phyloP scores from a whole-genome alignment of 768 basidiomycete genomes.

The Lyophyllum shimeji region DNA sequence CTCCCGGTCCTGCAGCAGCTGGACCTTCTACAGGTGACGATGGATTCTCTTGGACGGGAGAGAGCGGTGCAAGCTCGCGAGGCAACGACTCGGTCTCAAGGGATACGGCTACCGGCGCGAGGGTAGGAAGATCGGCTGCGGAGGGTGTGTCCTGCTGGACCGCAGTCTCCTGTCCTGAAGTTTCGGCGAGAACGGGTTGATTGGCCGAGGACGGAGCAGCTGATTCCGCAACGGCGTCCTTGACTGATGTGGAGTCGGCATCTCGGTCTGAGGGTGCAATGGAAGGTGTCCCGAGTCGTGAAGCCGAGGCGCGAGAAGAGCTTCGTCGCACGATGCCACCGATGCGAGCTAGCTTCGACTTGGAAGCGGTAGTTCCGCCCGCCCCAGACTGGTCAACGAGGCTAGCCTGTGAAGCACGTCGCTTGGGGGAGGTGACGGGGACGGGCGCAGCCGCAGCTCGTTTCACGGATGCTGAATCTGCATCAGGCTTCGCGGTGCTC shows the following conservation, averaged over 20 bases:
- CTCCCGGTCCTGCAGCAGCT: constrained; percentile 41
- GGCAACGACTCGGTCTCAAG: constrained; percentile 9
- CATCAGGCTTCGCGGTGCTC: background rate
- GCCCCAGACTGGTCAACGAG: background rate
- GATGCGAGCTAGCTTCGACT: background rate
- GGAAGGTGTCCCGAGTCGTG: constrained; percentile 31
- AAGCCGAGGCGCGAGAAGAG: constrained; percentile 30
- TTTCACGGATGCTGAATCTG: background rate
- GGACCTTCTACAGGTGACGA: constrained; percentile 40
- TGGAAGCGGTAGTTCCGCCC: background rate
- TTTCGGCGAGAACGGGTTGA: background rate
- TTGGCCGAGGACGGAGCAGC: background rate
- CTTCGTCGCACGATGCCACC: background rate
- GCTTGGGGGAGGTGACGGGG: background rate
- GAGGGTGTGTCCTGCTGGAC: no score
- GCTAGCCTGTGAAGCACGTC: background rate
- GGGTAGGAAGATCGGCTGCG: constrained; percentile 40
- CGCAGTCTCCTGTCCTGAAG: no score
- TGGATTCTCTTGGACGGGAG: constrained; percentile 26
- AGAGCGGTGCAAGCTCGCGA: background rate
- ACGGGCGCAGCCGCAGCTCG: no score
- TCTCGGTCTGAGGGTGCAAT: constrained; percentile 22
- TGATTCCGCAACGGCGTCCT: constrained; percentile 18
- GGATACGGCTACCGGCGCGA: constrained; percentile 24
- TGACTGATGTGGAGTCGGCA: constrained; percentile 23